Conservation (phyloP, 306 rosid genomes). For the Alnus glutinosa region DNA sequence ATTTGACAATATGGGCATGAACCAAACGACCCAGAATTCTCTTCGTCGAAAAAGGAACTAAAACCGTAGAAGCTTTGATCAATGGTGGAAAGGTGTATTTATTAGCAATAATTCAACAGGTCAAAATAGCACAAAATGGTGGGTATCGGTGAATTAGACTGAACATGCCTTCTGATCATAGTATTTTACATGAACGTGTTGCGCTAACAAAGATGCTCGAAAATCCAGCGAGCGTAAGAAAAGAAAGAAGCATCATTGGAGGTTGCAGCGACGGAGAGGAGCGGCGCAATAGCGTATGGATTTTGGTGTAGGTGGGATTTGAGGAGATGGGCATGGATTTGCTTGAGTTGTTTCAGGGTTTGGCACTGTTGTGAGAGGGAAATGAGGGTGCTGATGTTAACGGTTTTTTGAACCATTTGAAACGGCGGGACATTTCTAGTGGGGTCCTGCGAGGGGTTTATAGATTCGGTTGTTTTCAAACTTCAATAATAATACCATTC, state of each 20-base stretch:
- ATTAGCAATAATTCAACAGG: conserved; percentile 59
- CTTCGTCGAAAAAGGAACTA: conserved; percentile 15
- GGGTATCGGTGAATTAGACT: conserved; percentile 28
- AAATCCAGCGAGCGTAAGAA: conserved; percentile 58
- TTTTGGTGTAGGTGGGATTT: conserved; percentile 37
- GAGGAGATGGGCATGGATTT: conserved; percentile 72
- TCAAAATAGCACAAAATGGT: conserved; percentile 53
- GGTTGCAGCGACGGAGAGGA: conserved; percentile 56
- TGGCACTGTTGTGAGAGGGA: conserved; percentile 48
- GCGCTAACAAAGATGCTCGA: conserved; percentile 46
- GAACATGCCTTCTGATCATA: conserved; percentile 67
- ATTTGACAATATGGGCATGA: conserved; percentile 60
- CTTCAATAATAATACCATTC: no score
- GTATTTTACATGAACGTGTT: conserved; percentile 69
- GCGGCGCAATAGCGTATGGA: conserved; percentile 58
- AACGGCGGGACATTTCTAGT: conserved; percentile 19
- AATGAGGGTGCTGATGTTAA: conserved; percentile 29
- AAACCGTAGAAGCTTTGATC: conserved; percentile 59
- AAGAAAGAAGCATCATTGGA: conserved; percentile 38
- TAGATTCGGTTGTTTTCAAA: no score
- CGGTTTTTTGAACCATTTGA: conserved; percentile 42
- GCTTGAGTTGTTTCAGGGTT: conserved; percentile 61
- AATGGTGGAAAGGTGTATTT: conserved; percentile 78
- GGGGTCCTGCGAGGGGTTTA: no score
- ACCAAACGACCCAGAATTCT: conserved; percentile 44